Base-by-base conservation (phyloP, 2,329 filamentous ascomycete genomes). In the Xylariaceae sp. region DNA sequence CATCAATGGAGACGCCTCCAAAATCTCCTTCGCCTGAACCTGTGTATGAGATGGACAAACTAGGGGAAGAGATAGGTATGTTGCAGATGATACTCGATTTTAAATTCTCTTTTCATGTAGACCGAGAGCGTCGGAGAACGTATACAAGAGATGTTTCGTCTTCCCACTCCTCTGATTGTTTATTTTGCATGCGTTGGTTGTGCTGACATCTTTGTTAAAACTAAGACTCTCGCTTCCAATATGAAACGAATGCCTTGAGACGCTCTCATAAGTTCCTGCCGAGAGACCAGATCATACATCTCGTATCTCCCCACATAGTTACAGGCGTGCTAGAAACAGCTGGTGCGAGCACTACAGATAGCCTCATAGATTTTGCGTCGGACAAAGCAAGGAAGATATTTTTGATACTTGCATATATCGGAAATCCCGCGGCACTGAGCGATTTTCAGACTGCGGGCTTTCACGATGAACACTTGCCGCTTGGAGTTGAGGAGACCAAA, bases 391-490 rank as follows among this genome's bases (percentile, higher is more conserved):
- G 13, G 6, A 48, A 17, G 22, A 40, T 45, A 11, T 48, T 53
- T 12, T 34, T 53, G 33, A 18, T 19, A 10, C 42, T 53, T n/a
- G 17, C 45, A 18, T 16, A 11, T 19, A 49, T 19, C 31, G 18
- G 18, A n/a, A 19, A 41, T 11, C 11, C 45, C 10, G 17, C 12
- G 11, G 10, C 31, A 7, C 33, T 48, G 31, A 9, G 14, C 11
- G n/a, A 34, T 12, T 34, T 53, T 22, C 9, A 40, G 9, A 10
- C 13, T 7, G 40, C n/a, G 5, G 41, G 40, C 11, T 38, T 53
- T 34, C 46, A 43, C 14, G 50, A 53, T 28, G 45, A 45, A 16
- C 12, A 48, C 43, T 44, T 44, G 16, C 41, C 31, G 16, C 17
- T 49, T 17, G 39, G 39, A 33, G 31, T 14, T 12, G 18, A 33